phyloP scores from a whole-genome alignment of 2,329 filamentous ascomycete species.

The Nigrospora oryzae region DNA sequence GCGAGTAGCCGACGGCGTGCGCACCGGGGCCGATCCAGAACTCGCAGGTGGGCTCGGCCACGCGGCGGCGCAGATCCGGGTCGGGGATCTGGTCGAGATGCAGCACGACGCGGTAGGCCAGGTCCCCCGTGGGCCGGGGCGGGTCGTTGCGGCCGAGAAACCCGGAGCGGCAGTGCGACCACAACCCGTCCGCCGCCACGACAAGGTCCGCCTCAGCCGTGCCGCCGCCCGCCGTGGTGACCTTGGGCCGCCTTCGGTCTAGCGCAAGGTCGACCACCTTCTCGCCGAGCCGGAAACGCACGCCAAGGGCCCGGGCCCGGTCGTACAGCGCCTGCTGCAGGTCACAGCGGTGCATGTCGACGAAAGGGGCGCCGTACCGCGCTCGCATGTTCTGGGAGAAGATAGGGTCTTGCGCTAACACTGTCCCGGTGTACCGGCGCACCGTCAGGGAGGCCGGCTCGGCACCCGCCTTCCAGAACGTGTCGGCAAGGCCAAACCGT shows the following conservation, averaged over 20 bases:
- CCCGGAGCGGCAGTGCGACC: slow-evolving; percentile 46
- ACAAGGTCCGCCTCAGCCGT: slow-evolving; percentile 43
- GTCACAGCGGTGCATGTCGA: slow-evolving; percentile 55
- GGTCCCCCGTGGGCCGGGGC: slow-evolving; percentile 51
- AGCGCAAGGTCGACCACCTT: slow-evolving; percentile 39
- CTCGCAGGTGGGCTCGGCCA: slow-evolving; percentile 41
- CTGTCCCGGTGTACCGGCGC: slow-evolving; percentile 40
- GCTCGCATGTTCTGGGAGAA: slow-evolving; percentile 43
- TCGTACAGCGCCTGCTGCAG: slow-evolving; percentile 44
- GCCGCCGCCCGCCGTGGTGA: slow-evolving; percentile 28
- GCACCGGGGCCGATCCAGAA: slow-evolving; percentile 57
- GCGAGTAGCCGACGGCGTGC: slow-evolving; percentile 55
- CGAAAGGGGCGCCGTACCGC: slow-evolving; percentile 48
- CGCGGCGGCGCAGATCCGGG: slow-evolving; percentile 39
- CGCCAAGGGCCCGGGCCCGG: slow-evolving; percentile 43
- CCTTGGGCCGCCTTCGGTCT: slow-evolving; percentile 23
- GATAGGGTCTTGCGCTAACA: slow-evolving; percentile 39
- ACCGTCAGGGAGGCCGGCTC: slow-evolving; percentile 40
- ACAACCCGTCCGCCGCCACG: slow-evolving; percentile 56
- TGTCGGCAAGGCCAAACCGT: slow-evolving; percentile 38
- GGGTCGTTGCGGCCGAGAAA: slow-evolving; percentile 35
- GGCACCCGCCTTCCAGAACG: slow-evolving; percentile 26
- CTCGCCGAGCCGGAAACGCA: slow-evolving; percentile 37
- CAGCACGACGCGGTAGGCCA: slow-evolving; percentile 57
- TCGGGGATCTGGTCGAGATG: slow-evolving; percentile 41